Conservation (phyloP, 768 basidiomycete species). For the Trichaptum fuscoviolaceum region DNA sequence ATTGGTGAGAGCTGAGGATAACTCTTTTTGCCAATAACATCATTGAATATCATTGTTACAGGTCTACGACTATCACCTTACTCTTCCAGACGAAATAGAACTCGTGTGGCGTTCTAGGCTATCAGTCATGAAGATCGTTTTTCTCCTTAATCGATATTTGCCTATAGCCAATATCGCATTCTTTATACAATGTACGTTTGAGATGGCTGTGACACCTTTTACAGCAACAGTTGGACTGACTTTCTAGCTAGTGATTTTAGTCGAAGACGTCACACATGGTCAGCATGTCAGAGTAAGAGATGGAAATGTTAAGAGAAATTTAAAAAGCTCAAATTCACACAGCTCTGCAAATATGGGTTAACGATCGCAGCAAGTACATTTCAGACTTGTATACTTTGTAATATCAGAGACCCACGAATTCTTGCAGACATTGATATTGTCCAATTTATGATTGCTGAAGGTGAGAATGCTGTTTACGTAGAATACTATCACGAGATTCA, state of each 20-base stretch:
- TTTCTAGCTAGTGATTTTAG: background rate
- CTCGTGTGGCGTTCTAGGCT: background rate
- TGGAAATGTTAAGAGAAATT: too few species aligned
- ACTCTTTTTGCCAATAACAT: too few species aligned
- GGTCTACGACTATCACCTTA: too few species aligned
- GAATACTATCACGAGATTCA: background rate
- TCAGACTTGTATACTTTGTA: background rate
- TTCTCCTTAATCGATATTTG: slow-evolving; percentile 12
- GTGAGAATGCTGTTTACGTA: background rate
- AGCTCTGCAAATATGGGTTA: background rate
- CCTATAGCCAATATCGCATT: background rate
- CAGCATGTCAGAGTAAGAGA: background rate
- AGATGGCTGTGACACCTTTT: background rate
- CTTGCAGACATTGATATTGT: background rate
- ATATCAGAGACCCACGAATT: background rate
- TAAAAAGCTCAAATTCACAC: background rate
- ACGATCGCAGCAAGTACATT: background rate
- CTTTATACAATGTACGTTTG: background rate
- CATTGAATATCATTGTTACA: too few species aligned
- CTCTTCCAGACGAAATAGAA: too few species aligned
- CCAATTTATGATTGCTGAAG: background rate
- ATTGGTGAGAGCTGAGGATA: too few species aligned
- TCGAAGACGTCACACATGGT: background rate
- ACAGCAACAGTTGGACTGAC: too few species aligned
- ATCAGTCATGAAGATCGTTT: slow-evolving; percentile 3